phyloP scores from a whole-genome alignment of 768 basidiomycete genomes.

The Russula sp. region DNA sequence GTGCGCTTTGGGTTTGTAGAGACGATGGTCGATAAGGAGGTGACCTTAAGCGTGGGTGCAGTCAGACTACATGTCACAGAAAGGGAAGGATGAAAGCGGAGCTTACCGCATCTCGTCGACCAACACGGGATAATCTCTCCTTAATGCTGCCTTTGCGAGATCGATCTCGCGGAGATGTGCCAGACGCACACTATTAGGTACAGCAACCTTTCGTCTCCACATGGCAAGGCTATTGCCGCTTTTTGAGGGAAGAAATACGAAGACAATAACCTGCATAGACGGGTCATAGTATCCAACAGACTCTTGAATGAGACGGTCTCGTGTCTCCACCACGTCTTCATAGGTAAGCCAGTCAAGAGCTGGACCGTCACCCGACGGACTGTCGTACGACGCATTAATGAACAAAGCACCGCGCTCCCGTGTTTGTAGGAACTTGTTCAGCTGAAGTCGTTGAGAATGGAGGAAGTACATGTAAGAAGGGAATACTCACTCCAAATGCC shows the following conservation, averaged over 20 bases:
- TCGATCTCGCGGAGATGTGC: constrained; percentile 24
- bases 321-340: constrained; percentile 26
- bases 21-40: constrained; percentile 21
- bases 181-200: constrained; percentile 25
- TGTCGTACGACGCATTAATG: constrained; percentile 27
- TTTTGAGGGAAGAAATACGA: constrained; percentile 31
- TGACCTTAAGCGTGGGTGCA: constrained; percentile 1
- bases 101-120: constrained; percentile 28
- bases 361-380: constrained; percentile 4
- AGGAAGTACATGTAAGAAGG: neutral
- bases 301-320: constrained; percentile 30
- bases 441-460: constrained; percentile 8
- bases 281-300: constrained; percentile 31
- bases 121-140: constrained; percentile 25
- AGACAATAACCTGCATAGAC: constrained; percentile 24
- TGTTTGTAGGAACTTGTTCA: constrained; percentile 29
- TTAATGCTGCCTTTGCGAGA: constrained; percentile 28
- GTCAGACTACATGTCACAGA: neutral
- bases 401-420: constrained; percentile 31
- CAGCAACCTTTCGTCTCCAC: constrained; percentile 30
- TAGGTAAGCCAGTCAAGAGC: constrained; percentile 29
- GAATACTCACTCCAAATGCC: constrained; percentile 29
- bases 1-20: neutral
- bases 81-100: neutral
- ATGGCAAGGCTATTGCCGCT: constrained; percentile 32